Percentiles rank a stretch among this genome's conserved stretches.
These are phyloP conservation scores for Hemileia vastatrix DNA, from an alignment of 1,284 basidiomycete species.

Conservation along the genomic window DNA sequence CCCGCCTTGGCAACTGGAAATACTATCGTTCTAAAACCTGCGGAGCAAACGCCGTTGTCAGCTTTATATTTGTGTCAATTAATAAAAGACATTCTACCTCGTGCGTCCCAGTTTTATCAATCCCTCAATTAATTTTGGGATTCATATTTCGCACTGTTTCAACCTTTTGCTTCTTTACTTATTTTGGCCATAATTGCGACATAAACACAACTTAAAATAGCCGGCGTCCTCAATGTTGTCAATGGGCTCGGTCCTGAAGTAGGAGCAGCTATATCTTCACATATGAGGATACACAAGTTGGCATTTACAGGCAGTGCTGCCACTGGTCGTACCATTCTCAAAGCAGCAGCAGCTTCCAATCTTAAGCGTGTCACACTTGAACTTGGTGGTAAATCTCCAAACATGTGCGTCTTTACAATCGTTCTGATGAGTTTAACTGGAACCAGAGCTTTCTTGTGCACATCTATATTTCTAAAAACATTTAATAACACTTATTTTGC, in stretches of 20 bases:
- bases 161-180: too few relatives aligned
- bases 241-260: conserved; percentile 66
- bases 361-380: conserved; percentile 88
- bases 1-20: conserved; percentile 78
- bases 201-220: too few relatives aligned
- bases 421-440: too few relatives aligned
- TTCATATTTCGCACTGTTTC: too few relatives aligned
- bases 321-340: conserved; percentile 74
- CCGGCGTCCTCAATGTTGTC: conserved; percentile 74
- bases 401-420: too few relatives aligned
- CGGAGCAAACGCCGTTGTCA: conserved; percentile 82
- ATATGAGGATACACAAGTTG: conserved; percentile 52
- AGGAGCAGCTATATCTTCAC: conserved; percentile 68
- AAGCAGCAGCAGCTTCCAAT: conserved; percentile 70
- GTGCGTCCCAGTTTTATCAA: too few relatives aligned
- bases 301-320: conserved; percentile 59
- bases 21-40: conserved; percentile 73
- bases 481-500: too few relatives aligned
- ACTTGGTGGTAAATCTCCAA: conserved; percentile 83
- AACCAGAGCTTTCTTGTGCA: too few relatives aligned
- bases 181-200: too few relatives aligned
- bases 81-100: conserved; percentile 68
- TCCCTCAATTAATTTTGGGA: too few relatives aligned
- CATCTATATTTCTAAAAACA: too few relatives aligned
- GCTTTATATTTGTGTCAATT: conserved; percentile 47